Evolutionary conservation across 331 rosid genomes (phyloP), one percentile per base, ranked within the genome.

Genomic region (Pyrus hybrid): DNA sequence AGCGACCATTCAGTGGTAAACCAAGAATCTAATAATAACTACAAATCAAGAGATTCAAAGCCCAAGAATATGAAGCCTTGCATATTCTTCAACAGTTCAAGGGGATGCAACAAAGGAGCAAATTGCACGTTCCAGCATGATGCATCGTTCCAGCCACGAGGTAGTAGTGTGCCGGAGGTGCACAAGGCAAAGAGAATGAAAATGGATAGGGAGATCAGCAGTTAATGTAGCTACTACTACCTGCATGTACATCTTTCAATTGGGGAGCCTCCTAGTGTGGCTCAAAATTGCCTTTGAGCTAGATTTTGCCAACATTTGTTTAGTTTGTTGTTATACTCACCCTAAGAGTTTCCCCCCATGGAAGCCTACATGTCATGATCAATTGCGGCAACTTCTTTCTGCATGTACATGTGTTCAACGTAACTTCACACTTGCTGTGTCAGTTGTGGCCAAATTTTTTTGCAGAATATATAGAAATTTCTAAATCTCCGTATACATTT

Each of bases 1-100:
- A 81, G 53, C 64, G 91, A 80, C 68, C 93, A 75, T 63, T 69
- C 89, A 3, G 76, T 45, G 21, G 33, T 76, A 61, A 91, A 82
- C 76, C 93, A 83, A 74, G 96, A 90, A 65, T 35, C 83, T 63
- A 6, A 63, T 66, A 83, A 81, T 35, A 83, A 84, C 81, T 76
- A 77, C 61, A 86, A 88, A 82, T 16, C 85, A 58, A 90, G 90
- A 86, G 95, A 79, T 20, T 53, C 81, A 18, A 94, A 85, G 75
- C 84, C 89, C 20, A 94, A 87, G 91, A 89, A 87, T 54, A 90
- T 89, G 99, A 94, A 89, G 82, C 97, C 97, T 29, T 94, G 99
- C 83, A 87, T 92, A 61, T 94, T 82, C 81, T 92, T 88, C 82
- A 90, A 94, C 80, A 94, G 93, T 76, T 75, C 97, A 14, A 86